Base-by-base conservation (phyloP, 2,329 filamentous ascomycete genomes). In the Xylaria hypoxylon region DNA sequence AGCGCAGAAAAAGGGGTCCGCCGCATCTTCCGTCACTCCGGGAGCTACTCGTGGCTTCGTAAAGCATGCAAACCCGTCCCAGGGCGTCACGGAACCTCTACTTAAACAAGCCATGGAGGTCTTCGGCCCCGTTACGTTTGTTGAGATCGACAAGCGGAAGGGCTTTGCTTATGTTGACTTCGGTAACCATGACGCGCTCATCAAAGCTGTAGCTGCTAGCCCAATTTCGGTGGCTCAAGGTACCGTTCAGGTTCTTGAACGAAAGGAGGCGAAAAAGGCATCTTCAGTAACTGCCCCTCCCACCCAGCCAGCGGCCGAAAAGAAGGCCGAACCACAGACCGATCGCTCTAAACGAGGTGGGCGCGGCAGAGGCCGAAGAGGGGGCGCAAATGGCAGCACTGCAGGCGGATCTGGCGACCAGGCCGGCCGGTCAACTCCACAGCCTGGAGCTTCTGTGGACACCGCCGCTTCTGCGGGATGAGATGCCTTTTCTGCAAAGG, bases 151-250 rank as follows among this genome's bases (percentile, higher is more conserved):
- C 77, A 94, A 94, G 78, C 92, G 94, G 74, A 97, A 97, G 78
- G 94, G 94, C 0, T 97, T 97, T 74, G 95, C 94, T 2, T 97
- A 97, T 77, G 90, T 97, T 44, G 92, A 97, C 69, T 98, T 97
- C 80, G 86, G 87, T 10, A 89, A 93, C 24, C 85, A 90, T 0
- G 88, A 90, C 8, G 85, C 87, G 10, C 83, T 98, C 28, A 87
- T 87, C 73, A 93, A 92, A 74, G 95, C 95, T 5, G 89, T 97
- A 75, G 86, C 89, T 17, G 92, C 92, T 13, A 96, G 93, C 75
- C 93, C 92, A 0, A 86, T 97, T 33, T 83, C 90, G 22, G 90
- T 98, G 11, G 94, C 91, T 0, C 92, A 96, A 76, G 94, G 92
- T 6, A 90, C 90, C 10, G 93, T 98, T 1, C 92, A 96, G 70